phyloP scores from a whole-genome alignment of 192 early-diverging fungal genomes.

The Globomyces pollinis-pini region DNA sequence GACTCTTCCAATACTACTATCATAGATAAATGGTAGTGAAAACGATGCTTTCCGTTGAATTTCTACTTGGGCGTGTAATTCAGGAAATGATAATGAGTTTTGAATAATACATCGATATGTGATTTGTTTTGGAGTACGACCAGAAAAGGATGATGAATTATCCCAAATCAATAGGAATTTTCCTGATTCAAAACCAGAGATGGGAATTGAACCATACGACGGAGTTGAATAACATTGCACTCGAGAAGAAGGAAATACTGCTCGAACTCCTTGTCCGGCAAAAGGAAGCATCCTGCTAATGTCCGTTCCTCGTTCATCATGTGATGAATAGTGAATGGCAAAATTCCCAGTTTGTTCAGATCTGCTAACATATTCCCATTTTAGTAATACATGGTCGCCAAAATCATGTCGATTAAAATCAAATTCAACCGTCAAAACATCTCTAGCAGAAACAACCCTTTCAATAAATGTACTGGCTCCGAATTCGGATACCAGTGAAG shows the following conservation, averaged over 20 bases:
- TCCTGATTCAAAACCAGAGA: not conserved
- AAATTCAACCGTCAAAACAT: not conserved
- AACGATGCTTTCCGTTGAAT: conserved; percentile 7
- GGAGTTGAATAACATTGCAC: not conserved
- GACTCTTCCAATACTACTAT: not conserved
- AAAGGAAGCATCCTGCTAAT: not conserved
- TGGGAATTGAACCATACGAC: not conserved
- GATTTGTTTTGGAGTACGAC: not conserved
- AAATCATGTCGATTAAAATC: not conserved
- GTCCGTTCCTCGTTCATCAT: not conserved
- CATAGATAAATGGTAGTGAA: not conserved
- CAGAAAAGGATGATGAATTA: not conserved
- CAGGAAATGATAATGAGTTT: not conserved
- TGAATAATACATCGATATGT: not conserved
- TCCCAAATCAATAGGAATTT: conserved; percentile 10
- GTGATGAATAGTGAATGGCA: not conserved
- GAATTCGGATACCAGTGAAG: not conserved
- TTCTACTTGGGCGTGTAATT: conserved; percentile 1
- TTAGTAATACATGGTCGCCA: not conserved
- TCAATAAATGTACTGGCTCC: not conserved
- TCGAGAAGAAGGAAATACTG: not conserved
- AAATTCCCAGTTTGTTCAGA: not conserved
- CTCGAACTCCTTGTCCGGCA: not conserved
- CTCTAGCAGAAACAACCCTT: not conserved
- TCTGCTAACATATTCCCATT: not conserved